Evolutionary conservation across 2,329 filamentous ascomycete genomes (phyloP).

Genomic region (Monosporascus sp.): DNA sequence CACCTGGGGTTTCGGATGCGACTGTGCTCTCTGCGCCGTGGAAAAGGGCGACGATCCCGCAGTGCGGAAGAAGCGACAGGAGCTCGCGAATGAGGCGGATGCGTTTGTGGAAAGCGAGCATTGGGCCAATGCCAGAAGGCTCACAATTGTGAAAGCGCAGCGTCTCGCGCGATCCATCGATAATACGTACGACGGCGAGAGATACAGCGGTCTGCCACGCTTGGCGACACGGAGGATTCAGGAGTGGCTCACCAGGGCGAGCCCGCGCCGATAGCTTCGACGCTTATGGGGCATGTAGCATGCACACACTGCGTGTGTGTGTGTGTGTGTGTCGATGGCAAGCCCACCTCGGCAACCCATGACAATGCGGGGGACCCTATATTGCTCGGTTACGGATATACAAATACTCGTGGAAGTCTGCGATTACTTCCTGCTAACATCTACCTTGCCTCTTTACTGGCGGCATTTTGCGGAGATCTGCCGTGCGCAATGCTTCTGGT

Average conservation of each 20-base stretch:
- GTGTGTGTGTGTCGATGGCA: no score
- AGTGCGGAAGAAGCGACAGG: constrained; percentile 12
- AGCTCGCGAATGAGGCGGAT: constrained; percentile 15
- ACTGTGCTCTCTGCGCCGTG: constrained; percentile 29
- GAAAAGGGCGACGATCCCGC: constrained; percentile 20
- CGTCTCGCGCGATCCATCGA: constrained; percentile 17
- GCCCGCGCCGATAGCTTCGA: background rate
- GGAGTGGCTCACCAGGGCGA: constrained; percentile 22
- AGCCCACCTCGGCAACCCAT: no score
- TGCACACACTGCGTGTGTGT: background rate
- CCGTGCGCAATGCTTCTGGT: no score
- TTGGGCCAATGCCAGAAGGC: constrained; percentile 8
- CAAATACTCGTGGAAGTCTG: no score
- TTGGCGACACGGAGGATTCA: constrained; percentile 16
- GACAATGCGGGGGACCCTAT: no score
- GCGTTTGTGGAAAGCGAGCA: constrained; percentile 11
- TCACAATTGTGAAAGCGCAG: constrained; percentile 18
- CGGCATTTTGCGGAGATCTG: no score
- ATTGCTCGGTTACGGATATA: no score
- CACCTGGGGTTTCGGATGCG: constrained; percentile 34
- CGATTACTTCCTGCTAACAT: no score
- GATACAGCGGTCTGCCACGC: constrained; percentile 20
- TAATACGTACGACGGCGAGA: constrained; percentile 22
- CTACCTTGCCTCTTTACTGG: no score
- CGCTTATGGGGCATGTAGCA: background rate